These are phyloP conservation scores for Fraxinus floribunda DNA, from an alignment of 305 asterid species.

Conservation along the genomic window DNA sequence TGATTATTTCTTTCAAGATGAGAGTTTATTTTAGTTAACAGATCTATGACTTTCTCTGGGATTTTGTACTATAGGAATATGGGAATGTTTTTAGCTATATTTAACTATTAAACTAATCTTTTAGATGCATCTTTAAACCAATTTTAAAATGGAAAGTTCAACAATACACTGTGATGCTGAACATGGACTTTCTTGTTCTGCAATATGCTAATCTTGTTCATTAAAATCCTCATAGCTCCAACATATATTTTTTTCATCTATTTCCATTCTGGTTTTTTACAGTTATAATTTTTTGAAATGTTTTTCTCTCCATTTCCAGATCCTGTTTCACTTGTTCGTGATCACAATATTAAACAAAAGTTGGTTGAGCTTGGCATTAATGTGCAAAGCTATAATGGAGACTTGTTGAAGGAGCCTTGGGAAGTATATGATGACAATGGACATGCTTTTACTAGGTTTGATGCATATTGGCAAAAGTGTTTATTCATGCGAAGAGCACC, in stretches of 20 bases:
- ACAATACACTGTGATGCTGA: not conserved
- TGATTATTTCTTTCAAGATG: not conserved
- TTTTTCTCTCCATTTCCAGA: slow-evolving; percentile 35
- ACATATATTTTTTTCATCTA: not conserved
- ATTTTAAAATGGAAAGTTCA: not conserved
- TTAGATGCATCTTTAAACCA: not conserved
- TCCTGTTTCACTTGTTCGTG: slow-evolving; percentile 86
- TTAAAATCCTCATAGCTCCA: not conserved
- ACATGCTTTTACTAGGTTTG: slow-evolving; percentile 57
- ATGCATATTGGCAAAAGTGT: slow-evolving; percentile 73
- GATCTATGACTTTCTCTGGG: not conserved
- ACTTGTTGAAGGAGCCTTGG: slow-evolving; percentile 85
- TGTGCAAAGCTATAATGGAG: slow-evolving; percentile 74
- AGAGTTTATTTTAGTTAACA: not conserved
- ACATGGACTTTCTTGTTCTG: not conserved
- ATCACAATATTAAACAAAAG: slow-evolving; percentile 72
- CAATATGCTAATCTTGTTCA: not conserved
- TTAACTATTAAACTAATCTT: not conserved
- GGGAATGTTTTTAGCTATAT: not conserved
- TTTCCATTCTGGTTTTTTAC: not conserved
- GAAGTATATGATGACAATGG: slow-evolving; percentile 66
- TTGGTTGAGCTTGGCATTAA: slow-evolving; percentile 59
- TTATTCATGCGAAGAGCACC: slow-evolving; percentile 52
- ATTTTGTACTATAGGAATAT: not conserved
- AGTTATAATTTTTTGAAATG: not conserved